Conservation (phyloP, 306 rosid species). For the Dalbergia cultrata region DNA sequence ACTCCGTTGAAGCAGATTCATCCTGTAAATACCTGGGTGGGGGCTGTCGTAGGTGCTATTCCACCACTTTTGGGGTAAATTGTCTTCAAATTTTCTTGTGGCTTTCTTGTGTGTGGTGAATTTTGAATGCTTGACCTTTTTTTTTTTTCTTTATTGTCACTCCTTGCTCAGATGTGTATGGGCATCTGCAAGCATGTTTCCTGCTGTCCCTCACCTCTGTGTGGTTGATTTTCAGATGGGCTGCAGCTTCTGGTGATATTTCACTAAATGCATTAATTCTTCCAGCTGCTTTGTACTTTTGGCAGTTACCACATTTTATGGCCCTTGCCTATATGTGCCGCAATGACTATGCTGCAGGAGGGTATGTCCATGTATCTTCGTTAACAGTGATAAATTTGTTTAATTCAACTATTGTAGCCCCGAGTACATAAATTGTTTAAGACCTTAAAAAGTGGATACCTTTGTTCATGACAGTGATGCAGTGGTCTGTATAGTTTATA, state of each 20-base stretch:
- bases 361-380: conserved; percentile 61
- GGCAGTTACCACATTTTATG: conserved; percentile 99
- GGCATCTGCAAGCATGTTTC: neutral
- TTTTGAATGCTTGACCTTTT: too few species aligned
- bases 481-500: neutral
- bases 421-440: neutral
- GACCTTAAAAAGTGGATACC: neutral
- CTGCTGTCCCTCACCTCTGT: conserved; percentile 33
- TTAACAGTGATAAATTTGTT: conserved; percentile 12
- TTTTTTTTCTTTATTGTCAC: neutral
- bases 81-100: conserved; percentile 10
- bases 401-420: conserved; percentile 19
- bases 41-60: conserved; percentile 97
- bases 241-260: conserved; percentile 86
- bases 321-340: conserved; percentile 97
- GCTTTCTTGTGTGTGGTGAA: conserved; percentile 10
- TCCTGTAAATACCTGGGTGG: conserved; percentile 97
- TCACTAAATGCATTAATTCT: conserved; percentile 85
- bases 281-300: conserved; percentile 96
- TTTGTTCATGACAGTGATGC: conserved; percentile 18
- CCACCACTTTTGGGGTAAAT: conserved; percentile 97
- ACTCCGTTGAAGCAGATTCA: conserved; percentile 98
- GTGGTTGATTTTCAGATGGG: conserved; percentile 73
- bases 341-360: conserved; percentile 92
- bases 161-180: neutral